These are phyloP conservation scores for Forsythia suspensa DNA, from an alignment of 257 asterid species.

Conservation along the genomic window DNA sequence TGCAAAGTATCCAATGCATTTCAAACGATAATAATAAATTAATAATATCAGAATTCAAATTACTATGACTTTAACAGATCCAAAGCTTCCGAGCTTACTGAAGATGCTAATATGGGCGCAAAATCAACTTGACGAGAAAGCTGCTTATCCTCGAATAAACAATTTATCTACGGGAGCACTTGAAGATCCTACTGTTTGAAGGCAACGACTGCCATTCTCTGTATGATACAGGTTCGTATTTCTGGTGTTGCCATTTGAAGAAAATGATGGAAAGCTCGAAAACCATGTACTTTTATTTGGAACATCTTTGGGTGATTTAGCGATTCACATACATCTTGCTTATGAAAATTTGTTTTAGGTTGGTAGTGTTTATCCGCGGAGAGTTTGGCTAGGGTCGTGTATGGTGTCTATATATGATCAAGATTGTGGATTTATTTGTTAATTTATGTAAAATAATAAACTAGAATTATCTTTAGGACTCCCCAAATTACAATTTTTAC, in stretches of 20 bases:
- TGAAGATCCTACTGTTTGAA: constrained; percentile 70
- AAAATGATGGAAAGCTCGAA: constrained; percentile 5
- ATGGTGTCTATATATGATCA: background rate
- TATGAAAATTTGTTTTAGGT: constrained; percentile 4
- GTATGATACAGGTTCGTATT: constrained; percentile 2
- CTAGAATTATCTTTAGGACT: background rate
- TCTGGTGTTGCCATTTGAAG: constrained; percentile 10
- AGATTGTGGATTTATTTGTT: constrained; percentile 10
- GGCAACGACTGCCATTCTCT: background rate
- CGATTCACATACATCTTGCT: constrained; percentile 7
- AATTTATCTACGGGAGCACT: constrained; percentile 68
- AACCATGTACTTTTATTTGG: constrained; percentile 7
- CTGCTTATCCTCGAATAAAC: constrained; percentile 69
- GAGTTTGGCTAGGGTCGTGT: background rate
- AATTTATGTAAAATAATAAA: background rate
- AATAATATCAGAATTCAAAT: background rate
- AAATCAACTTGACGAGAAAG: constrained; percentile 74
- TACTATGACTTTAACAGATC: constrained; percentile 45
- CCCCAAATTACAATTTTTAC: background rate
- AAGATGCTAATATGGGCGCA: constrained; percentile 83
- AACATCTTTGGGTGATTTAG: constrained; percentile 6
- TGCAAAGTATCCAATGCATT: background rate
- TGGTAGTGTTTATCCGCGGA: constrained; percentile 4
- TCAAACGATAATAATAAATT: background rate
- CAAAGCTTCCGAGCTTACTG: constrained; percentile 87